phyloP scores from a whole-genome alignment of 2,329 filamentous ascomycete species.

The Paracorniculantispora psalliotae region DNA sequence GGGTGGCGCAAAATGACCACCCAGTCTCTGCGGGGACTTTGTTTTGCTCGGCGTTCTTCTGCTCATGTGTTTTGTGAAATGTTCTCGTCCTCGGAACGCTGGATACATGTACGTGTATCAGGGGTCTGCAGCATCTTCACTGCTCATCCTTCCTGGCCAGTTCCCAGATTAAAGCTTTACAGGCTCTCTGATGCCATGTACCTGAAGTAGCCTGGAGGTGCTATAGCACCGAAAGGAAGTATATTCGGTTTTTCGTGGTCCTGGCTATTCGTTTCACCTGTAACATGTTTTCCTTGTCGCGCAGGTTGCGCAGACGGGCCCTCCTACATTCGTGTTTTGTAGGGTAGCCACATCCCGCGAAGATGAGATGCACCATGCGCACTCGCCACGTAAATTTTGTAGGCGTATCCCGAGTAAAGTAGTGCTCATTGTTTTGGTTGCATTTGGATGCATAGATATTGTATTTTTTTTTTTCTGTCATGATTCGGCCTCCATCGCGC shows the following conservation, averaged over 20 bases:
- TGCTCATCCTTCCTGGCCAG: constrained; percentile 46
- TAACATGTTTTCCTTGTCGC: constrained; percentile 37
- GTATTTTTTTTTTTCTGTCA: no score
- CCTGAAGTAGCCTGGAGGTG: no score
- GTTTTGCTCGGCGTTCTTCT: background rate
- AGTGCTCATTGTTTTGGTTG: no score
- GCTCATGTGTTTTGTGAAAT: background rate
- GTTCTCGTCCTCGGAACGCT: background rate
- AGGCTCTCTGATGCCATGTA: constrained; percentile 58
- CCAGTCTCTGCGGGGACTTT: background rate
- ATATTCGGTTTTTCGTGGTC: constrained; percentile 36
- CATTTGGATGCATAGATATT: no score
- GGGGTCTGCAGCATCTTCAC: constrained; percentile 50
- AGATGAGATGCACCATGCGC: no score
- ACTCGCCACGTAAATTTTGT: no score
- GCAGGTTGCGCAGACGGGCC: background rate
- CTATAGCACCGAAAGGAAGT: no score
- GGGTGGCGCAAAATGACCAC: background rate
- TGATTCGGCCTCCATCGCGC: no score
- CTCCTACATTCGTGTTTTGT: background rate
- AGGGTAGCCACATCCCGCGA: background rate
- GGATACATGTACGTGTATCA: constrained; percentile 11
- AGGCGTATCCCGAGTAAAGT: no score
- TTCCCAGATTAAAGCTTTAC: constrained; percentile 51
- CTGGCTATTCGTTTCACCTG: constrained; percentile 61